phyloP scores from a whole-genome alignment of 768 basidiomycete genomes.

The Suillus variegatus region DNA sequence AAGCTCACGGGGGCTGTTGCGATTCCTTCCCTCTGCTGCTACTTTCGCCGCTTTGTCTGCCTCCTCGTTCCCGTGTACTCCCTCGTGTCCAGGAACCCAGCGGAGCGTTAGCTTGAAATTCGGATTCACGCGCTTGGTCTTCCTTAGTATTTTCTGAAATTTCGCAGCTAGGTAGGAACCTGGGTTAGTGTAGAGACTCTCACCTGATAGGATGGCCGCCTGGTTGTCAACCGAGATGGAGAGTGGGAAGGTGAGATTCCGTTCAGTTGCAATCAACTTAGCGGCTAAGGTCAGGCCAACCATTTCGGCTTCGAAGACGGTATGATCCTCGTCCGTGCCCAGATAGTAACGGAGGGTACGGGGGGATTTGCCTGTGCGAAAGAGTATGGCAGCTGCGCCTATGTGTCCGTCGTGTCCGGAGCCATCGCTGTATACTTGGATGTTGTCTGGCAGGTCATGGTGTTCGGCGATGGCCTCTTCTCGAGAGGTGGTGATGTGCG shows the following conservation, averaged over 20 bases:
- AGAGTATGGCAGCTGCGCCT: conserved; percentile 18
- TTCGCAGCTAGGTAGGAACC: neutral
- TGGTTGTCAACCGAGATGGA: conserved; percentile 17
- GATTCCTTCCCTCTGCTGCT: neutral
- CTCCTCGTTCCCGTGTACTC: neutral
- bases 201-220: conserved; percentile 11
- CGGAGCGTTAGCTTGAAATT: neutral
- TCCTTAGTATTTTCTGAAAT: neutral
- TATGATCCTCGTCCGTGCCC: conserved; percentile 10
- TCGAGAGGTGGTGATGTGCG: too few relatives aligned
- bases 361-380: neutral
- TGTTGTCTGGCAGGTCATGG: neutral
- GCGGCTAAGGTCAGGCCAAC: conserved; percentile 15
- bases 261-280: conserved; percentile 2
- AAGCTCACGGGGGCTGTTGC: neutral
- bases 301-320: conserved; percentile 20
- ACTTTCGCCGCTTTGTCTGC: conserved; percentile 2
- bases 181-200: neutral
- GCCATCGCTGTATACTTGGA: conserved; percentile 22
- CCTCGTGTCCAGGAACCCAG: neutral
- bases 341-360: conserved; percentile 9
- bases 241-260: neutral
- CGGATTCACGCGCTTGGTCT: too few relatives aligned
- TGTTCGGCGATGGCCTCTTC: too few relatives aligned
- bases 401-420: neutral